These are phyloP conservation scores for Geosiphon pyriformis DNA, from an alignment of 192 early-diverging fungal species.

Conservation along the genomic window DNA sequence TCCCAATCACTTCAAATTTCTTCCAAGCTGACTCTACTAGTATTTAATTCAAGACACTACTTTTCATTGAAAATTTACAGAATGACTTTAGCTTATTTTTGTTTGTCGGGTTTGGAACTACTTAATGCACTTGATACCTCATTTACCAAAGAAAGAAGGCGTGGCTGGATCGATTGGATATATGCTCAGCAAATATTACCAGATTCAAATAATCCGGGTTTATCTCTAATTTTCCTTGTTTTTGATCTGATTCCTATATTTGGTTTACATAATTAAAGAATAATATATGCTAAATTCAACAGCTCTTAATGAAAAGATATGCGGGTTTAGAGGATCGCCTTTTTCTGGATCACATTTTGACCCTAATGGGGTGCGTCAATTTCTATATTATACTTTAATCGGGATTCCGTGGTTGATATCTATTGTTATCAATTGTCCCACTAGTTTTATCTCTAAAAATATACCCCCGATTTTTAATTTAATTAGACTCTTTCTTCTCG, in stretches of 20 bases:
- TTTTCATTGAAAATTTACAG: slow-evolving; percentile 32
- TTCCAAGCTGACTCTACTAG: neutral
- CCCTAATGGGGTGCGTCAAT: slow-evolving; percentile 38
- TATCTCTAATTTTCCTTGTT: neutral
- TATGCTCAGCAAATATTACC: slow-evolving; percentile 87
- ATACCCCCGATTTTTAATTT: neutral
- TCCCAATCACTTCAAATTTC: neutral
- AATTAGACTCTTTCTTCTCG: neutral
- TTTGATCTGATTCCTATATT: neutral
- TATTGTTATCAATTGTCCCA: neutral
- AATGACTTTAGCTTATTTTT: slow-evolving; percentile 86
- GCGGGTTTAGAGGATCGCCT: slow-evolving; percentile 69
- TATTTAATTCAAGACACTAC: neutral
- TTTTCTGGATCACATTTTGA: slow-evolving; percentile 55
- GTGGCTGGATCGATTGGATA: slow-evolving; percentile 89
- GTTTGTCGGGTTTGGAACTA: slow-evolving; percentile 74
- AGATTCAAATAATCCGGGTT: slow-evolving; percentile 23
- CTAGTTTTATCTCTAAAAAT: slow-evolving; percentile 1
- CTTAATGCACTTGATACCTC: slow-evolving; percentile 59
- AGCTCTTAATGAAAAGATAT: slow-evolving; percentile 36
- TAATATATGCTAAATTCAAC: neutral
- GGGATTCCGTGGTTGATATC: neutral
- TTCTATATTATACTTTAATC: too few species aligned
- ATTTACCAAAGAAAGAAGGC: slow-evolving; percentile 48
- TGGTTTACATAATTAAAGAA: neutral